Evolutionary conservation across 1,284 basidiomycete species (phyloP), one percentile per base, ranked within the genome.

Genomic region (Amylostereum areolatum): DNA sequence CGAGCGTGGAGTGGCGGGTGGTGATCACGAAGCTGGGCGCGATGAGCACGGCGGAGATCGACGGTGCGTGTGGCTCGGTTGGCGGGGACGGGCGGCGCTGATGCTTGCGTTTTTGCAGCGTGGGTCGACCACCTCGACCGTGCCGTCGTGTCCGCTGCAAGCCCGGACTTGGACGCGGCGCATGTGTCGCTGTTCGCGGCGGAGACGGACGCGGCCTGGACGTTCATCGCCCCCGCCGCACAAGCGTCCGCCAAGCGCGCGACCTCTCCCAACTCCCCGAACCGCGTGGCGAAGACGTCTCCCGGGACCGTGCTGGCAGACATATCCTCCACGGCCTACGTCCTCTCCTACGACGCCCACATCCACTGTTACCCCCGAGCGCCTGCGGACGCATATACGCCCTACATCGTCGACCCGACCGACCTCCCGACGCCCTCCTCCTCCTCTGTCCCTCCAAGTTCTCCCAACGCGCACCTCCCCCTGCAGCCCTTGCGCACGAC

Each of bases 1-100:
- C 83, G 8, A 80, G 81, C 59, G 69, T 90, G 11, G 88, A 92
- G 59, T 93, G 90, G 90, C 74, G 84, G 48, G 66, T 92, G 18
- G 80, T 86, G 3, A 68, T 92, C 52, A 69, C 83, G 12, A 85
- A 81, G 58, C 62, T 85, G 4, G 89, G 87, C 1, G 52, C 66
- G 10, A 78, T 91, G 68, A 62, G 64, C 0, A 64, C 70, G 39
- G 59, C 60, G 5, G 89, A 92, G 58, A 62, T 88, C n/a, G 71
- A 81, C 57, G 83, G 89, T 89, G 58, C 59, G 81, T 69, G 2
- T 11, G 33, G 24, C 29, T 35, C 42, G 52, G 48, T 34, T 47
- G 44, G 45, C 36, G 52, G 43, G 32, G 29, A n/a, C 39, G 30
- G 32, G 8, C 7, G 29, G 39, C 37, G 7, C 29, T 53, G 34